Evolutionary conservation across 2,329 filamentous ascomycete species (phyloP), one percentile per base, ranked within the genome.

Genomic region (Fusarium sp.): DNA sequence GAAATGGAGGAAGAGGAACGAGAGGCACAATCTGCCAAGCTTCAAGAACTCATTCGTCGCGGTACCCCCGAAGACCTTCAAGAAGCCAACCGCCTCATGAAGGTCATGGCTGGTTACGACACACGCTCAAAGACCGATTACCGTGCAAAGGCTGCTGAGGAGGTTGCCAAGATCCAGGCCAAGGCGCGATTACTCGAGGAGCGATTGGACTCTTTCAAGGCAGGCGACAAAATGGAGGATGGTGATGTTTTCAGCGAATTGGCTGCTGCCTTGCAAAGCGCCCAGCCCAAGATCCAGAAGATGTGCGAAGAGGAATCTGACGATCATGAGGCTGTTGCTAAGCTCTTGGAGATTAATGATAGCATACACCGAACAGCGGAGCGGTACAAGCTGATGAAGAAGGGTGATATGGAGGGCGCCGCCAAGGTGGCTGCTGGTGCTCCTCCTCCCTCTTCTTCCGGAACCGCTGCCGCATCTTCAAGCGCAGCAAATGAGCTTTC

Each of bases 221-320:
- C 90, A 0, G 95, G 94, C 42, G 95, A 97, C 74, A 88, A 86
- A 60, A 91, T 98, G 81, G 77, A 80, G 20, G 88, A 90, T 18
- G 87, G 88, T 13, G 88, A 91, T 64, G 88, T 91, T 20, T 91
- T 89, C 71, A 87, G 94, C 84, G 96, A 99, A 83, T 86, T 99
- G 55, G 94, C 94, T 7, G 91, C 92, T 69, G 90, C 96, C 11
- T 85, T 99, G 45, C 92, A 93, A 78, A 97, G 92, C 76, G 96
- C 96, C 4, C 96, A 99, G 75, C 96, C 96, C 10, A 99, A 99
- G 83, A 98, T 99, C 70, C 95, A 98, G 78, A 97, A 93, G 82
- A 99, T 99, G 95, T 98, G 95, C 76, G 95, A 98, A 80, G 96
- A 99, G 80, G 96, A 99, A 77, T 97, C 94, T 12, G 95, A 98